Conservation (phyloP, 1,284 basidiomycete species). For the Trametes versicolor region DNA sequence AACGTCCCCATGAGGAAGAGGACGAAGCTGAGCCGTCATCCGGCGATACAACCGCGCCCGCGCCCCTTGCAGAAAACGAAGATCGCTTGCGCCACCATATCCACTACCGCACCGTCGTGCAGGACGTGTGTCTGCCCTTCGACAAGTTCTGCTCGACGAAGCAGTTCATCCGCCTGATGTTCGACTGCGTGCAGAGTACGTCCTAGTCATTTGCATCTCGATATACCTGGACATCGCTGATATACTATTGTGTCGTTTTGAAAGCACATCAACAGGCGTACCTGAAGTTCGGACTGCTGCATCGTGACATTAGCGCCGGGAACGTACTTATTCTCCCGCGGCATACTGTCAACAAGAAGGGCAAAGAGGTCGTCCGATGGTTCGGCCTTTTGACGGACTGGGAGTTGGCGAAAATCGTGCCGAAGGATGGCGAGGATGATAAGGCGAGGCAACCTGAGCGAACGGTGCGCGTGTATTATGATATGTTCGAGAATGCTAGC, state of each 20-base stretch:
- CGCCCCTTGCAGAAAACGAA: background rate
- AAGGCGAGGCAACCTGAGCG: constrained; percentile 12
- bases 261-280: constrained; percentile 11
- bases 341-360: background rate
- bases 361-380: background rate
- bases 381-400: constrained; percentile 22
- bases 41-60: background rate
- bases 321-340: constrained; percentile 25
- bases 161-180: constrained; percentile 12
- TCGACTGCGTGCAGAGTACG: constrained; percentile 11
- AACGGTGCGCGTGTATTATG: constrained; percentile 3
- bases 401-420: constrained; percentile 17
- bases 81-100: constrained; percentile 5
- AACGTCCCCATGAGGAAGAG: background rate
- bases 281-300: background rate
- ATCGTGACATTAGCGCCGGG: constrained; percentile 27
- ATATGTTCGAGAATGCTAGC: background rate
- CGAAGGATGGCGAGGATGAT: background rate
- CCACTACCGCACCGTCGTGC: constrained; percentile 19
- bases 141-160: constrained; percentile 8
- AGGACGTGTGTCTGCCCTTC: constrained; percentile 19
- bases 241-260: no score
- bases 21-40: background rate
- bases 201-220: background rate
- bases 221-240: background rate